phyloP scores from a whole-genome alignment of 2,329 filamentous ascomycete genomes.

The Geoglossum cookeanum region DNA sequence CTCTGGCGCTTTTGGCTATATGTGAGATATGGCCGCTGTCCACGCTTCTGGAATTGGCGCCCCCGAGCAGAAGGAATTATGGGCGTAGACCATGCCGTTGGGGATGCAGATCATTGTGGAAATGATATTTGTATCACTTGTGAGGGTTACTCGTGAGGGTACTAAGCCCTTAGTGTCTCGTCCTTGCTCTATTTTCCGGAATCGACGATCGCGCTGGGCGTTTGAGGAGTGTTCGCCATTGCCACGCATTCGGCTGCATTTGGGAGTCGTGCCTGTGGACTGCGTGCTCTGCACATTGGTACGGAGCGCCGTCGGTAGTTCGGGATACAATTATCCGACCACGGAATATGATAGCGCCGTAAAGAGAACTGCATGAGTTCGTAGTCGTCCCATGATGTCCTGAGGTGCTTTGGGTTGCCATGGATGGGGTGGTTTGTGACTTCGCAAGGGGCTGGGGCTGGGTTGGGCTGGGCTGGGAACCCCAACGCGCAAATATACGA shows the following conservation, averaged over 20 bases:
- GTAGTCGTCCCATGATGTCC: background rate
- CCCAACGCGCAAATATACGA: background rate
- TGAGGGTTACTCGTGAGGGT: background rate
- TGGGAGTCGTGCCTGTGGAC: background rate
- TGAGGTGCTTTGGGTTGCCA: background rate
- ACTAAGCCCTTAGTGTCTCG: background rate
- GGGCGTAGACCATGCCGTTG: background rate
- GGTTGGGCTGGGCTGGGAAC: background rate
- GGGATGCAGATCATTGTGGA: background rate
- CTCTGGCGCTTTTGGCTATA: no score
- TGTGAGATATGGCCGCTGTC: background rate
- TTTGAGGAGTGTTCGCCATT: background rate
- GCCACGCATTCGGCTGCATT: background rate
- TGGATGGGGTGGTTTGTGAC: background rate
- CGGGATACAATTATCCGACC: background rate
- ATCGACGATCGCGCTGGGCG: background rate
- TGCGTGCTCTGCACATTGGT: no score
- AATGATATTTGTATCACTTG: background rate
- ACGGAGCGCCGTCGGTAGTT: background rate
- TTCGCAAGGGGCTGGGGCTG: background rate
- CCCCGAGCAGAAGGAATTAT: background rate
- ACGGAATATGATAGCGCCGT: background rate
- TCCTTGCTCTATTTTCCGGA: background rate
- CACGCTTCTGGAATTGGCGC: background rate
- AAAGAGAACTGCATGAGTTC: background rate